phyloP scores from a whole-genome alignment of 108 stramenopile species.

The Schizochytrium sp. region DNA sequence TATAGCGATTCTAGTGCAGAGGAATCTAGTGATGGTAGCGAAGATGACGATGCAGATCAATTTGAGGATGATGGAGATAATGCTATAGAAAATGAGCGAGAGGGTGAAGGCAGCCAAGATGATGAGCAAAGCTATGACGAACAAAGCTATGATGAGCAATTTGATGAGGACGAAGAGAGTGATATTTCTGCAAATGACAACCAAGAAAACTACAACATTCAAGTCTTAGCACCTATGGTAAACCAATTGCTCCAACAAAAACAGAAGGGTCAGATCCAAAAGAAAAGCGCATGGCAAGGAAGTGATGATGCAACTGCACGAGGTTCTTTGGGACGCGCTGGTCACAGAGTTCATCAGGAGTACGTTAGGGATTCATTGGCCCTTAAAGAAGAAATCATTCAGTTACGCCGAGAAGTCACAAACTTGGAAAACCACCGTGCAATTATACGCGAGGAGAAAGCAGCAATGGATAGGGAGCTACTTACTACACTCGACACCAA shows the following conservation, averaged over 20 bases:
- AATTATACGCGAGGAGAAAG: constrained; percentile 5
- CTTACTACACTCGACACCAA: not conserved
- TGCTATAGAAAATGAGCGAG: not conserved
- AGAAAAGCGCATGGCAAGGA: not conserved
- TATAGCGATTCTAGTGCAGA: no score
- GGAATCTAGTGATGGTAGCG: not conserved
- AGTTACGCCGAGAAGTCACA: not conserved
- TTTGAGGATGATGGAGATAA: not conserved
- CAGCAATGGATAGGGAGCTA: not conserved
- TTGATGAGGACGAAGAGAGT: not conserved
- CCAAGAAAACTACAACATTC: not conserved
- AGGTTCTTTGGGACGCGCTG: not conserved
- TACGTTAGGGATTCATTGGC: not conserved
- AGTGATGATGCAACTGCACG: not conserved
- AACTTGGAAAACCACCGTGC: not conserved
- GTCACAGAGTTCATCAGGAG: not conserved
- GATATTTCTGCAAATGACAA: constrained; percentile 15
- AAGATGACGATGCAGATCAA: not conserved
- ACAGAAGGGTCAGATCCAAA: no score
- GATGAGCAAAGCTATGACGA: not conserved
- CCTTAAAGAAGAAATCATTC: not conserved
- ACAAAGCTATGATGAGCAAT: not conserved
- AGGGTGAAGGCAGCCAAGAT: constrained; percentile 10
- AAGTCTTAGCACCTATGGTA: not conserved
- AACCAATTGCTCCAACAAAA: no score